A percentile compares a stretch with the other conserved stretches of the same genome.
These are phyloP conservation scores for Taiozyma sp. DNA, from an alignment of 1,139 yeast species.

Conservation along the genomic window DNA sequence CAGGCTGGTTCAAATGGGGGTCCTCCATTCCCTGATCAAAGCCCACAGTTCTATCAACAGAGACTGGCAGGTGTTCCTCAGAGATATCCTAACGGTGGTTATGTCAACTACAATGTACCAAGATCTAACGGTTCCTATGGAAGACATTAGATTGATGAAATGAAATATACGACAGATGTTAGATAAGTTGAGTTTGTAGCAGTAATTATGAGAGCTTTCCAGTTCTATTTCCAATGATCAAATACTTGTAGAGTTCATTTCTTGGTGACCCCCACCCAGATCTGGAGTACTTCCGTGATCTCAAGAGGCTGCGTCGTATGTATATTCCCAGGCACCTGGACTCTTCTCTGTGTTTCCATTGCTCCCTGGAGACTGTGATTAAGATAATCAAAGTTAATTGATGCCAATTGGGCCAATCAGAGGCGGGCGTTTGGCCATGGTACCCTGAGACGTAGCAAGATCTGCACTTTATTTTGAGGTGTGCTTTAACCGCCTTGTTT, in stretches of 20 bases:
- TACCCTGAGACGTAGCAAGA: background rate
- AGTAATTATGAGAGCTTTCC: background rate
- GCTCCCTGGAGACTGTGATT: too few species aligned
- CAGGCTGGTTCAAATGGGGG: slow-evolving; percentile 5
- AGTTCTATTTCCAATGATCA: too few species aligned
- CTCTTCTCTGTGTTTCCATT: too few species aligned
- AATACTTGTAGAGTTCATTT: too few species aligned
- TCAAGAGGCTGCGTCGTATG: too few species aligned
- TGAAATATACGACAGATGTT: background rate
- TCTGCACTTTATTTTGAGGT: background rate
- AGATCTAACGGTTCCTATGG: background rate
- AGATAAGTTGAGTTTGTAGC: background rate
- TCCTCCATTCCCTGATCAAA: slow-evolving; percentile 2
- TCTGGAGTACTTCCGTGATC: too few species aligned
- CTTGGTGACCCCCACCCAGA: too few species aligned
- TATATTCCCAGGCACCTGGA: too few species aligned
- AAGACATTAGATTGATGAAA: background rate
- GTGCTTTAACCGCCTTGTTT: background rate
- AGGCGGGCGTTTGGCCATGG: background rate
- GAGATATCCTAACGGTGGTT: background rate
- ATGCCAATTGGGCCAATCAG: too few species aligned
- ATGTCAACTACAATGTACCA: background rate
- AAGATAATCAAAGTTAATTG: too few species aligned
- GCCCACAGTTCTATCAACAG: slow-evolving; percentile 10
- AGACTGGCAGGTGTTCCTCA: slow-evolving; percentile 1